Conservation (phyloP, 257 asterid genomes). For the Anisodus acutangulus region DNA sequence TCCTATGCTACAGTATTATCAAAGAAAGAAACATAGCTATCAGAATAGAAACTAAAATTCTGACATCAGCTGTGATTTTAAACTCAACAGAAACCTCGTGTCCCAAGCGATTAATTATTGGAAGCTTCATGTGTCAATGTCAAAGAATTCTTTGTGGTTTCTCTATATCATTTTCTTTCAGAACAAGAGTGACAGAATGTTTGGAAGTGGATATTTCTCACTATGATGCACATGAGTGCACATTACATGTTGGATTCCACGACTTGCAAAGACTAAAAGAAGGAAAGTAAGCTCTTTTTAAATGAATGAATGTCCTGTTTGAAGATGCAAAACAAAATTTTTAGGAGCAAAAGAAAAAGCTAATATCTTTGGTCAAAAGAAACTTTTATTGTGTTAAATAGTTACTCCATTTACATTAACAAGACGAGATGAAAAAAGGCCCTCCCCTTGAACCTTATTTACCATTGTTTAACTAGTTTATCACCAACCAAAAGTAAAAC, state of each 20-base stretch:
- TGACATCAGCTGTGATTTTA: neutral
- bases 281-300: neutral
- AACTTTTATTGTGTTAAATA: neutral
- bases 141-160: neutral
- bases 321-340: neutral
- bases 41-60: neutral
- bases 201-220: neutral
- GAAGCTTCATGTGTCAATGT: slow-evolving; percentile 7
- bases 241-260: neutral
- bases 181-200: neutral
- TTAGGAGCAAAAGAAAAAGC: neutral
- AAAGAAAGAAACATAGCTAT: neutral
- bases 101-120: neutral
- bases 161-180: neutral
- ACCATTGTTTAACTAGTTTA: neutral
- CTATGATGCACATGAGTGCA: neutral
- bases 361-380: neutral
- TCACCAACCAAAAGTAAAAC: slow-evolving; percentile 19
- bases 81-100: neutral
- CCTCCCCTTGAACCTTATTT: neutral
- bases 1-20: neutral
- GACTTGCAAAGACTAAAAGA: neutral
- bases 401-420: neutral
- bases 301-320: neutral
- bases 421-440: neutral